Evolutionary conservation across 306 rosid species (phyloP), one percentile per base, ranked within the genome.

Genomic region (Gillenia trifoliata): DNA sequence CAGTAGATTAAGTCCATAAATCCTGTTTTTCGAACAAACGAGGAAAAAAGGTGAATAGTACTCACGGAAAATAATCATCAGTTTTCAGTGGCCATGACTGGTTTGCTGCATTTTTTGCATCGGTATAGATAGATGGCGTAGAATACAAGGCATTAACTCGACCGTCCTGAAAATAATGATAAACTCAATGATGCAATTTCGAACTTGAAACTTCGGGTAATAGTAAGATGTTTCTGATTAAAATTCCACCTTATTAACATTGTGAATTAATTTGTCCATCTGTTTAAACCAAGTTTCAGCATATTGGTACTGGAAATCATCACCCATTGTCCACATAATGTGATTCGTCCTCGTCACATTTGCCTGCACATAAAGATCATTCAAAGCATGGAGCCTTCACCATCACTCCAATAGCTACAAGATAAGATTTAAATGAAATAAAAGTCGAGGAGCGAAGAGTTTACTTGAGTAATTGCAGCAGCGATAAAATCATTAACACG

Each of bases 241-340:
- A 17, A 17, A 28, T 72, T 57, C 12, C 50, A 88, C 98, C 93
- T 87, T 85, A 50, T 89, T 93, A 65, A 88, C 97, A 81, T 91
- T 80, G 83, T 91, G 92, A 82, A 93, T 89, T 20, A 93, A 73
- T 76, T 84, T 93, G 77, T 93, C 98, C 97, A 93, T 88, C 73
- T 93, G 90, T 76, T 84, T 93, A 75, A 90, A 93, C 98, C 96
- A 93, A 61, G 89, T 66, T 75, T 93, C 96, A 9, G 96, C 98
- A 86, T 90, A 86, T 75, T 90, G 96, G 86, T 93, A 93, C 73
- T 47, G 77, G 66, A 93, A 93, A 85, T 93, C 98, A 80, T 89
- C 95, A 52, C 98, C 98, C 98, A 93, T 93, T 59, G 98, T 93
- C 92, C 92, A 93, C 96, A 93, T 90, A 33, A 93, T 89, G 77